Conservation (phyloP, 495 filamentous ascomycete genomes). For the Sabuloglossum arenarium region DNA sequence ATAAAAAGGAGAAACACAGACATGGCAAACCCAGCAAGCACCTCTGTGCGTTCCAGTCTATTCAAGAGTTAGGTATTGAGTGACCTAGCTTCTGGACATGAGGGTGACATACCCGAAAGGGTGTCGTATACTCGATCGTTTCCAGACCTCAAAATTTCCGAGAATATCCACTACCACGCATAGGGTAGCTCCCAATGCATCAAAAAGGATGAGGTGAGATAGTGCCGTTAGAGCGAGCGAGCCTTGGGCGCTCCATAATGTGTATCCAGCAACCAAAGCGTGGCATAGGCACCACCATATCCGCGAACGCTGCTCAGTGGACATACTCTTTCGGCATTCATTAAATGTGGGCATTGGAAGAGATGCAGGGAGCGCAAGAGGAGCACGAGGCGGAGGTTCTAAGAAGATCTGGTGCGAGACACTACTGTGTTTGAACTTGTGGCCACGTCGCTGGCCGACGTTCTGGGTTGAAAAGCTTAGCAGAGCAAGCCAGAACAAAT, state of each 20-base stretch:
- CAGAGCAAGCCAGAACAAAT: no score
- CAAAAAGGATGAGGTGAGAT: slow-evolving; percentile 83
- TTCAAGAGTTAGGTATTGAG: background rate
- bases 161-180: slow-evolving; percentile 86
- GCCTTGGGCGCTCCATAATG: slow-evolving; percentile 65
- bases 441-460: slow-evolving; percentile 79
- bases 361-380: slow-evolving; percentile 76
- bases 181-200: slow-evolving; percentile 79
- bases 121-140: slow-evolving; percentile 67
- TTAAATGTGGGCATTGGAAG: slow-evolving; percentile 79
- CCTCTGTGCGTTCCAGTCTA: slow-evolving; percentile 67
- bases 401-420: slow-evolving; percentile 95
- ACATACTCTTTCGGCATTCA: slow-evolving; percentile 73
- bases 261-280: slow-evolving; percentile 55
- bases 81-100: background rate
- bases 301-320: slow-evolving; percentile 60
- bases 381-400: slow-evolving; percentile 73
- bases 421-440: slow-evolving; percentile 95
- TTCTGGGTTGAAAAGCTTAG: slow-evolving; percentile 22
- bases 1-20: slow-evolving; percentile 88
- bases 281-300: slow-evolving; percentile 84
- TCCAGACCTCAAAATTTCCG: slow-evolving; percentile 95
- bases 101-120: slow-evolving; percentile 46
- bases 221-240: slow-evolving; percentile 86
- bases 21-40: slow-evolving; percentile 93